A percentile compares a stretch with the other conserved stretches of the same genome.
phyloP scores from a whole-genome alignment of 1,284 basidiomycete genomes.

The Heterobasidion annosum region DNA sequence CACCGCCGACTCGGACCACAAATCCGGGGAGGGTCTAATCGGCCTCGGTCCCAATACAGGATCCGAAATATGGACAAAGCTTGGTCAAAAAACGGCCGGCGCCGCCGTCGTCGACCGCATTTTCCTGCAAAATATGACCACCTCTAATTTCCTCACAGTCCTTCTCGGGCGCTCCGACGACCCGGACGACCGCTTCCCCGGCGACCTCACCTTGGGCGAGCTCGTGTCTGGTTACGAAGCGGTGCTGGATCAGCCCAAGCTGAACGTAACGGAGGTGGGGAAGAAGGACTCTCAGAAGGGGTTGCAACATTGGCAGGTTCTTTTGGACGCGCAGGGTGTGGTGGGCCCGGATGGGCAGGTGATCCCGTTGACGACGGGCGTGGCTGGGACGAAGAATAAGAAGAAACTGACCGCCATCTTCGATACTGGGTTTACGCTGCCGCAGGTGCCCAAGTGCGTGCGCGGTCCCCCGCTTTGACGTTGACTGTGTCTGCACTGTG shows the following conservation, averaged over 20 bases:
- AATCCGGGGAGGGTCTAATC: slow-evolving; percentile 41
- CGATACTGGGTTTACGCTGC: slow-evolving; percentile 65
- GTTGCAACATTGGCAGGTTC: slow-evolving; percentile 74
- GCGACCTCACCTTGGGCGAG: slow-evolving; percentile 52
- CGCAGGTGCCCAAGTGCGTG: slow-evolving; percentile 45
- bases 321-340: slow-evolving; percentile 54
- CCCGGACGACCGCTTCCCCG: slow-evolving; percentile 30
- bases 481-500: no score
- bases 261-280: slow-evolving; percentile 58
- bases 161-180: slow-evolving; percentile 55
- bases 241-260: slow-evolving; percentile 51
- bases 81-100: slow-evolving; percentile 34
- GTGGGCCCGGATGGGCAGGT: slow-evolving; percentile 65
- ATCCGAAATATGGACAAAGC: slow-evolving; percentile 50
- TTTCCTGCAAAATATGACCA: slow-evolving; percentile 45
- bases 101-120: slow-evolving; percentile 52
- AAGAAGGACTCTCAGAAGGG: slow-evolving; percentile 29
- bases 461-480: no score
- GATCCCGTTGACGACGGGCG: slow-evolving; percentile 59
- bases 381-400: slow-evolving; percentile 13
- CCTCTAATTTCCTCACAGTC: slow-evolving; percentile 59
- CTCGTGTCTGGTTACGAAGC: slow-evolving; percentile 48
- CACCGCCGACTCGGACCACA: slow-evolving; percentile 43
- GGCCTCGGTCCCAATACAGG: slow-evolving; percentile 70
- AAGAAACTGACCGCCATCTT: slow-evolving; percentile 57